phyloP scores from a whole-genome alignment of 306 rosid species.

The Vicia faba region DNA sequence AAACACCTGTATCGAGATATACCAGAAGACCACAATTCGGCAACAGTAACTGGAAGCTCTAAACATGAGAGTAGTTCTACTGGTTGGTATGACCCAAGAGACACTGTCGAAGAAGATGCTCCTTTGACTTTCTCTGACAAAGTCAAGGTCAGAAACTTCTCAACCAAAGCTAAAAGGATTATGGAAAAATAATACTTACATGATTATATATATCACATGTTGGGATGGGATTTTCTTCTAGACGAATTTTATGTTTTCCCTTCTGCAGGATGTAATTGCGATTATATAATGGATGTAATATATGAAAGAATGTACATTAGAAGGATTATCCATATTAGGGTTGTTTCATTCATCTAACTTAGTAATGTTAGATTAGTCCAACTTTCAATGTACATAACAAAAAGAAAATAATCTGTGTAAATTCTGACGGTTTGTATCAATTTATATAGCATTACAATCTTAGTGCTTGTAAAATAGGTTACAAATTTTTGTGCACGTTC shows the following conservation, averaged over 20 bases:
- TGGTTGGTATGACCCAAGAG: conserved; percentile 56
- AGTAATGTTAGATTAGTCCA: conserved; percentile 16
- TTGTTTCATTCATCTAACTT: conserved; percentile 23
- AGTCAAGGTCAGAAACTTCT: conserved; percentile 51
- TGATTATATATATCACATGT: neutral
- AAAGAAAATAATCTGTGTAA: neutral
- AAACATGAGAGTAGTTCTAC: conserved; percentile 41
- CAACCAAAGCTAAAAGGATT: conserved; percentile 56
- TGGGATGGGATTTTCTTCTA: conserved; percentile 18
- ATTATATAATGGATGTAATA: neutral
- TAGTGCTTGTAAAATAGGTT: neutral
- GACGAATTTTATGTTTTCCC: neutral
- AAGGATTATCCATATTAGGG: conserved; percentile 33
- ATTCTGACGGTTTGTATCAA: neutral
- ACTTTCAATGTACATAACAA: conserved; percentile 33
- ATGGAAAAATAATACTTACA: conserved; percentile 25
- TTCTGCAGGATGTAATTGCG: conserved; percentile 7
- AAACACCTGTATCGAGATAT: conserved; percentile 72
- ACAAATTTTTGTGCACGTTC: neutral
- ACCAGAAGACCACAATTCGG: conserved; percentile 54
- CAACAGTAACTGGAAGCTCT: conserved; percentile 36
- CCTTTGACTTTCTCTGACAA: conserved; percentile 79
- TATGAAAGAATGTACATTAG: conserved; percentile 26
- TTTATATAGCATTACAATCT: neutral
- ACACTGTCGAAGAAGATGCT: conserved; percentile 67